These are phyloP conservation scores for Cyberlindnera xylosilytica DNA, from an alignment of 805 yeast species.

Conservation along the genomic window DNA sequence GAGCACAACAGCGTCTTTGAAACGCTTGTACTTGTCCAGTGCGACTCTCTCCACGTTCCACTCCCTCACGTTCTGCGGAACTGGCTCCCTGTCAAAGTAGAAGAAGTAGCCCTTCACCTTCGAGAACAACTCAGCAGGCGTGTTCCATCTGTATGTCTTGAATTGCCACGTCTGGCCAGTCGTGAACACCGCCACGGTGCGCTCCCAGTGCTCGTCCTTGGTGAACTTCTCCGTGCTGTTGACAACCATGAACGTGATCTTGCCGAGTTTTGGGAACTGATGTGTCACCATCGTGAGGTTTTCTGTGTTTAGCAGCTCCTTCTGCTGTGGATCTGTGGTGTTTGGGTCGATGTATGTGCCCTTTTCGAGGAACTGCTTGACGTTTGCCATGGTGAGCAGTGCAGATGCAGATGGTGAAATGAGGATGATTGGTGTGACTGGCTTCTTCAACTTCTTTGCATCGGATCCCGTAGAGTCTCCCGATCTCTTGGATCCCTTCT, in stretches of 20 bases:
- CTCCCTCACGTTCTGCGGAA: constrained; percentile 70
- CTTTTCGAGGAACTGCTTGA: constrained; percentile 66
- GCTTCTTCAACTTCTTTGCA: constrained; percentile 25
- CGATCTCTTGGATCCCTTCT: constrained; percentile 16
- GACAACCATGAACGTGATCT: constrained; percentile 71
- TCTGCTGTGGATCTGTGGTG: constrained; percentile 31
- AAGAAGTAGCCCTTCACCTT: constrained; percentile 80
- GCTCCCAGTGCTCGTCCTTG: constrained; percentile 96
- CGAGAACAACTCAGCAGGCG: constrained; percentile 79
- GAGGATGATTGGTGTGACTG: constrained; percentile 66
- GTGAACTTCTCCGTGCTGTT: constrained; percentile 84
- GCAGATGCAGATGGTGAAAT: constrained; percentile 81
- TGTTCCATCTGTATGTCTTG: constrained; percentile 76
- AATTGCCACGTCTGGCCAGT: constrained; percentile 99
- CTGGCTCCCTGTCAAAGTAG: constrained; percentile 70
- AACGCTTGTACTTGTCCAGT: constrained; percentile 78
- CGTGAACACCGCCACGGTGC: constrained; percentile 92
- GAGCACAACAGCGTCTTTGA: constrained; percentile 83
- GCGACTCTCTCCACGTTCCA: constrained; percentile 87
- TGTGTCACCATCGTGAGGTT: constrained; percentile 43
- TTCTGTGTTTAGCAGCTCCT: constrained; percentile 31
- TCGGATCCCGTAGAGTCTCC: not conserved
- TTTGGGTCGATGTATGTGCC: constrained; percentile 62
- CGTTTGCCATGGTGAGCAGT: constrained; percentile 59
- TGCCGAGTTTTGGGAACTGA: constrained; percentile 54